Percentiles rank a stretch among this genome's conserved stretches.
These are phyloP conservation scores for Centella asiatica DNA, from an alignment of 129 eudicot genomes.

Conservation along the genomic window DNA sequence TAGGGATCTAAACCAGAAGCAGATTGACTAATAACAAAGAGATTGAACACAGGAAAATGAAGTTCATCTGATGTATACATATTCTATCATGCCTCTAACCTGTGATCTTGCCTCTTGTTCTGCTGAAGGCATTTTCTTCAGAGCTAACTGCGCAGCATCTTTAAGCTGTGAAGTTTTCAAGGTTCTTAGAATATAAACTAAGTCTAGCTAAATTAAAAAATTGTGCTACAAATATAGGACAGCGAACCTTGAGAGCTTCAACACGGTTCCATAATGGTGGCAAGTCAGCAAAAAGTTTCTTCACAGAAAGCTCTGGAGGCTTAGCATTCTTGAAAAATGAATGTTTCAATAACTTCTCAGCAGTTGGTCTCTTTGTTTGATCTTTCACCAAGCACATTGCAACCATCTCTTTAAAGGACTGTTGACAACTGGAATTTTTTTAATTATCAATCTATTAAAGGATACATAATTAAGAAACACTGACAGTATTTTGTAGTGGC, in stretches of 20 bases:
- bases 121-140: constrained; percentile 93
- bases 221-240: not conserved
- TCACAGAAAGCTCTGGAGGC: constrained; percentile 78
- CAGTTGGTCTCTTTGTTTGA: constrained; percentile 93
- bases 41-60: not conserved
- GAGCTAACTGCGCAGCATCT: constrained; percentile 97
- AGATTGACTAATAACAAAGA: not conserved
- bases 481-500: not conserved
- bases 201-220: constrained; percentile 5
- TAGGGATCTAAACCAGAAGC: not conserved
- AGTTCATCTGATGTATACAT: not conserved
- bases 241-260: constrained; percentile 73
- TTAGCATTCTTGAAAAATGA: constrained; percentile 87
- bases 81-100: constrained; percentile 35
- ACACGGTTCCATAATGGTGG: constrained; percentile 97
- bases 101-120: constrained; percentile 94
- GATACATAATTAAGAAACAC: constrained; percentile 10
- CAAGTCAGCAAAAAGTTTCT: constrained; percentile 74
- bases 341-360: constrained; percentile 88
- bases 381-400: constrained; percentile 99
- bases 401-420: constrained; percentile 96
- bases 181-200: not conserved
- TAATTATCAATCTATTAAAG: constrained; percentile 20
- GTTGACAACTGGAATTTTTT: constrained; percentile 23
- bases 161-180: constrained; percentile 39